These are phyloP conservation scores for Tricholoma terreum DNA, from an alignment of 768 basidiomycete genomes.

Conservation along the genomic window DNA sequence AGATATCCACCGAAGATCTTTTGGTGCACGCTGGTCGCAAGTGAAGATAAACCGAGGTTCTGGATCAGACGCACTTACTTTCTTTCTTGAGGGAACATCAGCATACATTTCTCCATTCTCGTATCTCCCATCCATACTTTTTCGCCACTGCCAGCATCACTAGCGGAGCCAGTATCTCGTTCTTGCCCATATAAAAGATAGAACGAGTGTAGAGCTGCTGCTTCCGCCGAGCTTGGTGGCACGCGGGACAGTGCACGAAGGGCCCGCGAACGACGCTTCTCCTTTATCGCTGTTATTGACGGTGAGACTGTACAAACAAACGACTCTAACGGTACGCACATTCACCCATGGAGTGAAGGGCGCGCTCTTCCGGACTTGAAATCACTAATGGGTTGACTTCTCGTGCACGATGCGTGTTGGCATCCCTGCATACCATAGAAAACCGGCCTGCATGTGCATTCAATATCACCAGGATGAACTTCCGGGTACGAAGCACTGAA, in stretches of 20 bases:
- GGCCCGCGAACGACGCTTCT: constrained; percentile 49
- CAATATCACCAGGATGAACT: background rate
- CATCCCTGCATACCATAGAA: constrained; percentile 83
- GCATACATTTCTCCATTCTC: constrained; percentile 59
- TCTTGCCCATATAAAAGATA: constrained; percentile 59
- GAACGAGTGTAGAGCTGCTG: constrained; percentile 62
- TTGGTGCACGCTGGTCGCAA: constrained; percentile 58
- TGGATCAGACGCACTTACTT: constrained; percentile 47
- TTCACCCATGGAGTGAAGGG: constrained; percentile 64
- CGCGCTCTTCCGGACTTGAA: constrained; percentile 58
- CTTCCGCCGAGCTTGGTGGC: constrained; percentile 71
- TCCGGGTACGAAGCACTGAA: constrained; percentile 16
- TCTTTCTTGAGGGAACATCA: constrained; percentile 85
- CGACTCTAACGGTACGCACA: constrained; percentile 37
- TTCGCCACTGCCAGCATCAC: constrained; percentile 29
- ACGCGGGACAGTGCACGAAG: constrained; percentile 64
- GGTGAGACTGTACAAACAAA: background rate
- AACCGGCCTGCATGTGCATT: constrained; percentile 62
- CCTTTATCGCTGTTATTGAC: constrained; percentile 51
- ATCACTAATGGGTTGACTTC: constrained; percentile 62
- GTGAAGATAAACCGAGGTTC: background rate
- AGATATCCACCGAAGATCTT: constrained; percentile 79
- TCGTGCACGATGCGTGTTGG: constrained; percentile 58
- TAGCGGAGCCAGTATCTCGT: constrained; percentile 19
- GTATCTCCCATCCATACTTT: constrained; percentile 78